Base-by-base conservation (phyloP, 192 early-diverging fungal genomes). In the Linnemannia schmuckeri region DNA sequence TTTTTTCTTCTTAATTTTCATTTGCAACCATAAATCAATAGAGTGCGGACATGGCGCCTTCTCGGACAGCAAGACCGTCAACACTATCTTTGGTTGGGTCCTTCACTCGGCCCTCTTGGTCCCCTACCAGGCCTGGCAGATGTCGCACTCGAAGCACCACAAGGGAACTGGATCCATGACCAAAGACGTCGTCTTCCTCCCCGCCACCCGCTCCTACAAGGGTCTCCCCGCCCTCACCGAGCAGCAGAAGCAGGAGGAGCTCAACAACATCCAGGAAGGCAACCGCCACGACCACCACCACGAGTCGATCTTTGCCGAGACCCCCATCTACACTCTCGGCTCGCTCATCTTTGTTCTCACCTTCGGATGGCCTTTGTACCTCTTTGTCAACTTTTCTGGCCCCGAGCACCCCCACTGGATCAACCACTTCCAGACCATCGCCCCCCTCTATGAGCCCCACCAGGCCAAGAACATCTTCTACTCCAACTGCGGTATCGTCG, bases 41-140 rank as follows among this genome's bases (percentile, higher is more conserved):
- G 97, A 99, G 88, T 99, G 98, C 85, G 98, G 98, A 24, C 98
- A 99, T 82, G 94, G 94, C 42, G 92, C 94, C 12, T 99, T 97
- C 91, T 96, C 96, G 15, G 91, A 93, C 38, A 93, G 93, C 90
- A 92, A 92, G 72, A 90, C 92, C 27, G 88, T 98, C 90, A 97
- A 98, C 91, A 95, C 97, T 79, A 88, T 91, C 33, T 96, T 97
- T 80, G 98, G 98, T 0, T 97, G 92, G 91, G 92, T 97, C 41
- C 91, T 99, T 76, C 98, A 99, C 93, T 93, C 96, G 57, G 94
- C 95, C 68, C 92, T 99, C 38, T 89, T 99, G 61, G 98, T 99
- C 38, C 98, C 98, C 12, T 99, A 93, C 90, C 96, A 95, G 84
- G 94, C 98, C 27, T 99, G 98, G 98, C 93, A 94, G 80, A 93